Evolutionary conservation across 208 protist species (phyloP), one percentile per base, ranked within the genome.

Genomic region (Leishmania martiniquensis): DNA sequence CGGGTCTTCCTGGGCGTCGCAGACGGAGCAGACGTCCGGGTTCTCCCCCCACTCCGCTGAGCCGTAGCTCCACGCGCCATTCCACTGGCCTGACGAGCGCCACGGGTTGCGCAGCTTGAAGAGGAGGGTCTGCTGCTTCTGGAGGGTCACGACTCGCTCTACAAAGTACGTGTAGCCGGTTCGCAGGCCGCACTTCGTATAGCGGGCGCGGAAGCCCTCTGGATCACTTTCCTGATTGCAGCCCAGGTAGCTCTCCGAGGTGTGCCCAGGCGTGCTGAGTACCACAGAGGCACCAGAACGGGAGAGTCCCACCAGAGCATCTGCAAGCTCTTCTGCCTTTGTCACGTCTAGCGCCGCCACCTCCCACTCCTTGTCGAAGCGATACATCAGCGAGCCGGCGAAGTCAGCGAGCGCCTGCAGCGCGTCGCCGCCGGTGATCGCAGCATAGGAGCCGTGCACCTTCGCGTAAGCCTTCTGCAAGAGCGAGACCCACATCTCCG

Each of bases 381-480:
- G 81, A 70, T 80, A 83, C 17, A 74, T 72, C 25, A 89, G 82
- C 47, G 62, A 71, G 75, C 91, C 91, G 49, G 86, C 89, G 60
- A 92, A 84, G 78, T 96, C 90, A 9, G 80, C 67, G n/a, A 97
- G 73, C 1, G 87, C 91, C 62, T 94, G 80, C 49, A 89, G 77
- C 25, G 85, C 76, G 57, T 94, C 88, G 57, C 90, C 93, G 51
- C 83, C 87, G 37, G 80, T 85, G 76, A 97, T 89, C 44, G 86
- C 76, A 15, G 89, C 86, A 81, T 94, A 97, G 34, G 85, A 91
- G 66, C 94, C 94, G 76, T 94, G 79, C 42, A 93, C 44, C 82
- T 97, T 96, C 22, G 93, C 93, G 83, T 97, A 97, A 17, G 91
- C 94, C 84, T 97, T 97, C 72, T 97, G 81, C 34, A 95, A 71